Percentiles rank a stretch among this genome's conserved stretches.
These are phyloP conservation scores for Verticillium nonalfalfae DNA, from an alignment of 2,329 filamentous ascomycete species.

Conservation along the genomic window DNA sequence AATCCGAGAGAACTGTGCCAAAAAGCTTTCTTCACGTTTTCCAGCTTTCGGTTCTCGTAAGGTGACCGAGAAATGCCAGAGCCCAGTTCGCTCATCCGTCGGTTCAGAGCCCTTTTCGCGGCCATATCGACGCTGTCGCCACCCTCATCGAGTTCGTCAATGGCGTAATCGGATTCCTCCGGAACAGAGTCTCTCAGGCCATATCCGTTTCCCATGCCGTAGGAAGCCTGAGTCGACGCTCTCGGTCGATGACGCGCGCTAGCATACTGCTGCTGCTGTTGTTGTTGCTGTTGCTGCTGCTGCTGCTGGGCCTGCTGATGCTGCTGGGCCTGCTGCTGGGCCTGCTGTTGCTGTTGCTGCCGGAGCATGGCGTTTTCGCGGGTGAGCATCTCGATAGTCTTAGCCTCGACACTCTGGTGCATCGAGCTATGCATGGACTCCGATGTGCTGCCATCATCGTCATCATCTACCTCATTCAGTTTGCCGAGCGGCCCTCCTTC, in stretches of 20 bases:
- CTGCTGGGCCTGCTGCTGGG: neutral
- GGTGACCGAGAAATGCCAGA: slow-evolving; percentile 38
- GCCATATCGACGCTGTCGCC: slow-evolving; percentile 45
- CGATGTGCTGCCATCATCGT: slow-evolving; percentile 53
- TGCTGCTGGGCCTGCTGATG: slow-evolving; percentile 4
- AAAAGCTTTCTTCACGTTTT: slow-evolving; percentile 59
- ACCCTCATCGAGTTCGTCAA: slow-evolving; percentile 63
- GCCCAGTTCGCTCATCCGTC: slow-evolving; percentile 54
- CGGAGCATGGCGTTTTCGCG: slow-evolving; percentile 58
- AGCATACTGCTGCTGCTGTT: slow-evolving; percentile 43
- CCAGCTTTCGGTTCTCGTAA: slow-evolving; percentile 55
- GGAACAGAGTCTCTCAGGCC: slow-evolving; percentile 53
- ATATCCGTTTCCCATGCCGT: slow-evolving; percentile 49
- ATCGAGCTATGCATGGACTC: slow-evolving; percentile 47
- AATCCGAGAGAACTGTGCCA: slow-evolving; percentile 71
- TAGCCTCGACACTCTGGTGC: slow-evolving; percentile 50
- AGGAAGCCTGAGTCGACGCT: slow-evolving; percentile 49
- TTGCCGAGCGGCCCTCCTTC: slow-evolving; percentile 58
- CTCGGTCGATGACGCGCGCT: slow-evolving; percentile 49
- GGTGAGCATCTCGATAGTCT: slow-evolving; percentile 56
- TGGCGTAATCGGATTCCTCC: slow-evolving; percentile 65
- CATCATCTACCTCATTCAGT: slow-evolving; percentile 64
- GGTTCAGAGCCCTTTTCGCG: slow-evolving; percentile 35
- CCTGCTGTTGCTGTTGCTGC: slow-evolving; percentile 32
- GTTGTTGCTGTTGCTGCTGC: slow-evolving; percentile 24